Evolutionary conservation across 352 stramenopile species (phyloP).

Genomic region (Synura sp.): DNA sequence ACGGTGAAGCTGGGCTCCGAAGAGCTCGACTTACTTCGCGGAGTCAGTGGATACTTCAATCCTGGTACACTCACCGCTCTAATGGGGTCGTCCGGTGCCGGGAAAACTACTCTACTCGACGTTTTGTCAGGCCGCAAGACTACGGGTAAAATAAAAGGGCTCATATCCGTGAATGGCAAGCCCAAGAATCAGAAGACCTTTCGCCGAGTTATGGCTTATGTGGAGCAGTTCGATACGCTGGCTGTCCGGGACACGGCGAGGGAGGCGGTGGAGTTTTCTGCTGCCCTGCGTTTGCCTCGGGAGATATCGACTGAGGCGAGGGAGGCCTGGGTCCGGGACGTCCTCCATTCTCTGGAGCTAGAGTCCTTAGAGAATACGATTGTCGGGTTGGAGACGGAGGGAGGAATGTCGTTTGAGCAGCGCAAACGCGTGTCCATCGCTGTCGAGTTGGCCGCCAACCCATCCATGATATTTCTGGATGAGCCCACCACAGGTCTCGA

Average conservation of each 20-base stretch:
- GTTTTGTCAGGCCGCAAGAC: slow-evolving; percentile 85
- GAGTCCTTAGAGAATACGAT: slow-evolving; percentile 49
- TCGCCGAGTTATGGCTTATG: slow-evolving; percentile 75
- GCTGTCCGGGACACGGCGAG: slow-evolving; percentile 69
- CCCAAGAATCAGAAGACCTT: slow-evolving; percentile 69
- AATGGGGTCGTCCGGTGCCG: slow-evolving; percentile 50
- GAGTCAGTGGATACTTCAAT: slow-evolving; percentile 64
- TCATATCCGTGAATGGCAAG: slow-evolving; percentile 78
- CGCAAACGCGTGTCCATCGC: slow-evolving; percentile 84
- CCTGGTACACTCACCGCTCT: too few relatives aligned
- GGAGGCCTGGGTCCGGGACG: slow-evolving; percentile 41
- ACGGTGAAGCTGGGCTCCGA: slow-evolving; percentile 56
- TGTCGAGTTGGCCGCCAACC: slow-evolving; percentile 79
- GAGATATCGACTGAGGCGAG: slow-evolving; percentile 14
- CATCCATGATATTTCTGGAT: slow-evolving; percentile 86
- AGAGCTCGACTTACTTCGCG: slow-evolving; percentile 69
- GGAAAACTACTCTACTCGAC: slow-evolving; percentile 89
- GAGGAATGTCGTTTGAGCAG: slow-evolving; percentile 76
- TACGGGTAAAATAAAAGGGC: slow-evolving; percentile 67
- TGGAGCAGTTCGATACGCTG: slow-evolving; percentile 82
- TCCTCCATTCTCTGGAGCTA: slow-evolving; percentile 54
- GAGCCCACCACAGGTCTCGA: slow-evolving; percentile 81
- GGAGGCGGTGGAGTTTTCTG: slow-evolving; percentile 82
- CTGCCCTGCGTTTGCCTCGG: slow-evolving; percentile 64
- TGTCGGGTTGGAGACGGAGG: slow-evolving; percentile 55